Evolutionary conservation across 768 basidiomycete genomes (phyloP).

Genomic region (Paxillus rubicundulus): DNA sequence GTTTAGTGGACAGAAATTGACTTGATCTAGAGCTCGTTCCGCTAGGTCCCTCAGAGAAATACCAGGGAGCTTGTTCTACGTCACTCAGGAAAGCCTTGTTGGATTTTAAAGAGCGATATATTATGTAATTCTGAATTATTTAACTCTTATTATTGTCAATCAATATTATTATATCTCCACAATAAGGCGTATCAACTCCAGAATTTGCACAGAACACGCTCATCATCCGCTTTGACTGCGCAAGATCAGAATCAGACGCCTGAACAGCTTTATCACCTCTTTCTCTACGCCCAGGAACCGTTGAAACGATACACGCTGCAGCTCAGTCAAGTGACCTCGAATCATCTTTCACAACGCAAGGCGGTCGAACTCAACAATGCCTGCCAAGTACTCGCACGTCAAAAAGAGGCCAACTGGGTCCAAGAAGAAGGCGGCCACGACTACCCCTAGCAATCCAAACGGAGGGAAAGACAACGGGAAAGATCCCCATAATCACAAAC

Average conservation of each 20-base stretch:
- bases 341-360: background rate
- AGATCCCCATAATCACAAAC: constrained; percentile 33
- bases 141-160: too few relatives aligned
- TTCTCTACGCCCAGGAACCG: background rate
- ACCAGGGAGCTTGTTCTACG: too few relatives aligned
- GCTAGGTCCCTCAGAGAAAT: too few relatives aligned
- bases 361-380: constrained; percentile 41
- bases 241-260: constrained; percentile 12
- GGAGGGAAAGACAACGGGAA: constrained; percentile 9
- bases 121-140: too few relatives aligned
- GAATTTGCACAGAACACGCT: constrained; percentile 1
- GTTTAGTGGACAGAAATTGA: too few relatives aligned
- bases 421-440: constrained; percentile 41
- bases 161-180: background rate
- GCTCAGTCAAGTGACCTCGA: background rate
- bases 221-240: constrained; percentile 11
- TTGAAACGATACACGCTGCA: background rate
- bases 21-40: too few relatives aligned
- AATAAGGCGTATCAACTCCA: background rate
- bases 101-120: too few relatives aligned
- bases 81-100: too few relatives aligned
- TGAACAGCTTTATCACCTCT: background rate
- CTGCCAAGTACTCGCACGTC: constrained; percentile 73
- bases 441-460: constrained; percentile 31
- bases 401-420: constrained; percentile 57